Percentiles rank a stretch among this genome's conserved stretches.
These are phyloP conservation scores for Chara braunii DNA, from an alignment of 139 green algal genomes.

Conservation along the genomic window DNA sequence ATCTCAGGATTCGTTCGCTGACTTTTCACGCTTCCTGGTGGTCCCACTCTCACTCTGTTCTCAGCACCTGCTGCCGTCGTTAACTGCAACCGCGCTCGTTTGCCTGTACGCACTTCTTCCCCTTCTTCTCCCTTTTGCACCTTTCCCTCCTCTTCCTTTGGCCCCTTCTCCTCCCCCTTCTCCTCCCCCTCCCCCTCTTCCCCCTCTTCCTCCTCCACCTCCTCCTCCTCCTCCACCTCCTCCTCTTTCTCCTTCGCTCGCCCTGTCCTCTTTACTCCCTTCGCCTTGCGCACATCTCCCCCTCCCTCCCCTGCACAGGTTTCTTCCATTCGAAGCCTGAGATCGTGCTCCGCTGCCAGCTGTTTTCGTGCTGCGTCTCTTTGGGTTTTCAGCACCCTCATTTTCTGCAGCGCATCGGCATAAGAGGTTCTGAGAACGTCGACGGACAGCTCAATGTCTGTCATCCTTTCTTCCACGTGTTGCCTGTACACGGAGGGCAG, in stretches of 20 bases:
- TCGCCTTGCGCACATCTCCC: background rate
- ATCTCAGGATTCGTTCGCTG: conserved; percentile 27
- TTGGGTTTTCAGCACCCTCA: too few relatives aligned
- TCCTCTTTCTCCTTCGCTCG: background rate
- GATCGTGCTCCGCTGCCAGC: too few relatives aligned
- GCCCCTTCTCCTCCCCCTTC: background rate
- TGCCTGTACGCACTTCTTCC: background rate
- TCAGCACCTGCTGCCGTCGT: background rate
- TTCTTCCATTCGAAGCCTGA: too few relatives aligned
- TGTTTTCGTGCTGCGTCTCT: too few relatives aligned
- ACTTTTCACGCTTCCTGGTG: conserved; percentile 22
- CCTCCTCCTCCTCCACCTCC: background rate
- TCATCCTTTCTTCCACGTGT: too few relatives aligned
- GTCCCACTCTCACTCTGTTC: conserved; percentile 2
- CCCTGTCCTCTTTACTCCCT: background rate
- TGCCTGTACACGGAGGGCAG: too few relatives aligned
- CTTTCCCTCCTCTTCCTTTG: background rate
- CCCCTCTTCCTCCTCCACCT: background rate
- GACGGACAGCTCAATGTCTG: too few relatives aligned
- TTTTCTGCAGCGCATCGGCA: too few relatives aligned
- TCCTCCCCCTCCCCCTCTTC: background rate
- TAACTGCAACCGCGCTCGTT: background rate
- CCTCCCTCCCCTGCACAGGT: background rate
- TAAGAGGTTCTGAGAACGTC: too few relatives aligned
- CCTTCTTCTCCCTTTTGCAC: background rate